Evolutionary conservation across 192 early-diverging fungal genomes (phyloP), one percentile per base, ranked within the genome.

Genomic region (Coemansia sp.): DNA sequence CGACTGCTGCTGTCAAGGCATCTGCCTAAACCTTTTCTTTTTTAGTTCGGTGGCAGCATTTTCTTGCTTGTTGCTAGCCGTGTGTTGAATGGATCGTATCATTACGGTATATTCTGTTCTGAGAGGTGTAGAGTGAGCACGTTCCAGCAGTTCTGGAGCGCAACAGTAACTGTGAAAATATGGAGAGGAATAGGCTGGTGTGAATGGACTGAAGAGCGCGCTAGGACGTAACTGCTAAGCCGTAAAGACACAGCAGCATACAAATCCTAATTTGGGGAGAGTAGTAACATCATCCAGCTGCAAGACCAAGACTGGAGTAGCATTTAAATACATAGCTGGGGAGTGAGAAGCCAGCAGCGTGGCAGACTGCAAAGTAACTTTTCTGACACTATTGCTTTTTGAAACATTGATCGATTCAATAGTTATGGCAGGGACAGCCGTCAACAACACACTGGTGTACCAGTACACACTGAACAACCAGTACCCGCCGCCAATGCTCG

Each of bases 401-500:
- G 10, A 11, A 43, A 43, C 41, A 16, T 43, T n/a, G 12, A n/a
- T n/a, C 4, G 25, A 26, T 53, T 12, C 22, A 53, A 53, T 53
- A 25, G 11, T 54, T n/a, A 45, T 39, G 52, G 25, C 35, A 16
- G 52, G 38, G 23, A 52, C 9, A 17, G 25, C 22, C 1, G 37
- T 27, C n/a, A 80, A 71, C 63, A 61, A 53, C 39, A 72, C 77
- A 48, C 59, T 80, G 22, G 65, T 75, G 27, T 80, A 80, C 57
- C 62, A 63, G 62, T 80, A 71, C 66, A 80, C 77, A 7, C 61
- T 70, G 38, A 68, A 56, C 35, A 80, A 80, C 59, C 53, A 65
- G 55, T 80, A 74, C 48, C 77, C 77, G 23, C 77, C 77, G 50
- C 77, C 77, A 16, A 68, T 74, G 72, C 52, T 80, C 6, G 45